Base-by-base conservation (phyloP, 768 basidiomycete species). In the Mycena maculata region DNA sequence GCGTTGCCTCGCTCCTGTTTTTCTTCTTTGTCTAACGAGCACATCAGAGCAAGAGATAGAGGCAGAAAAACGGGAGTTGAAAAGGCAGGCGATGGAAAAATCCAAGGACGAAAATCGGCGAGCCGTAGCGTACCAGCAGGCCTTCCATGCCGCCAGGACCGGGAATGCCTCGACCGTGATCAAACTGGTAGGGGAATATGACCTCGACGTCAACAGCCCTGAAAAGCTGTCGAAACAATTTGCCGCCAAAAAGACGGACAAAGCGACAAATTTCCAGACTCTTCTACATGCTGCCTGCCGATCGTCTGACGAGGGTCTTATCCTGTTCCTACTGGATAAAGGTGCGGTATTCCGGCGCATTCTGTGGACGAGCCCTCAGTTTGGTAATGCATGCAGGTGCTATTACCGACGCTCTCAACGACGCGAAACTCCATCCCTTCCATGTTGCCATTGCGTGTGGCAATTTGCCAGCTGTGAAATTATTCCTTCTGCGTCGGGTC, bases 271-370 rank as follows among this genome's bases (percentile, higher is more conserved):
- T 25, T 74, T 71, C 48, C 77, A 79, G 65, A 76, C 77, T 6
- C 64, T 82, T 28, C 71, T 82, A 27, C 81, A 83, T 70, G 76
- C 78, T 65, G 79, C 78, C n/a, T 78, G 77, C 27, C 71, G 77
- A 41, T 64, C 67, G 23, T 81, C 77, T 62, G 76, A 80, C 33
- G 76, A 76, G 49, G 66, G 60, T 5, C 67, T 80, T 22, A 71
- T 81, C 25, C 65, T 68, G 39, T 81, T 78, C 65, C 77, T 82
- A 16, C 52, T 81, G n/a, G 78, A 79, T 48, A 74, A 74, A 76
- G 81, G 80, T 77, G 41, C 52, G 74, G 8, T 67, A 42, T 79
- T 15, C 25, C 78, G 36, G 73, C 76, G 10, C 9, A 53, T 45
- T 65, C 13, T 22, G 2, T 13, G 20, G 8, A 22, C 49, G 41